phyloP scores from a whole-genome alignment of 129 eudicot species.

The Flaveria linearis region DNA sequence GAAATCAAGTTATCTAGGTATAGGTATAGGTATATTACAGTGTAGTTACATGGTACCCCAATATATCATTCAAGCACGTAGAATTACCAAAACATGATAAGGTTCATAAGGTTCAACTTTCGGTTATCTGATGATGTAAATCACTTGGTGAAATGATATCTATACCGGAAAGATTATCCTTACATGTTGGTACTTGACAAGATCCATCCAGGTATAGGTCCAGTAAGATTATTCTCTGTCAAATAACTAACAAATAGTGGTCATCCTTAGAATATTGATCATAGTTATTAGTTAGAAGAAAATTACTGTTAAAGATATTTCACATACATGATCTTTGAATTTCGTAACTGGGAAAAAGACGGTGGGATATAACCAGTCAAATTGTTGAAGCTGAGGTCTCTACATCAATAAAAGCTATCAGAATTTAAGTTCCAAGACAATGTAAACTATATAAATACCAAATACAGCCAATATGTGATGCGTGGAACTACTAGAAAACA shows the following conservation, averaged over 20 bases:
- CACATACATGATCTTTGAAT: constrained; percentile 51
- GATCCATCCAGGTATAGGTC: constrained; percentile 65
- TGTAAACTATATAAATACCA: constrained; percentile 7
- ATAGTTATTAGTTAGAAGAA: neutral
- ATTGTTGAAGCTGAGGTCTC: constrained; percentile 82
- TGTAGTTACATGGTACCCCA: neutral
- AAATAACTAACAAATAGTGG: constrained; percentile 48
- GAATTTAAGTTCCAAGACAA: constrained; percentile 19
- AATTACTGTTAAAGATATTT: constrained; percentile 17
- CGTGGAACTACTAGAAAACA: neutral
- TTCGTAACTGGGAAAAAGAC: constrained; percentile 45
- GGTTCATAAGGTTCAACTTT: neutral
- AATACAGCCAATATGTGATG: neutral
- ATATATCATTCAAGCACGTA: neutral
- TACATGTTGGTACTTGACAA: constrained; percentile 59
- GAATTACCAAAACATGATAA: neutral
- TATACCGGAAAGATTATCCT: constrained; percentile 1
- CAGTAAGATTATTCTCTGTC: constrained; percentile 68
- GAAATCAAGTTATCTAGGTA: neutral
- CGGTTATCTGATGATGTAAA: constrained; percentile 17
- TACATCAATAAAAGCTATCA: constrained; percentile 32
- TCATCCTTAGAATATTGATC: constrained; percentile 20
- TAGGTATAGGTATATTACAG: no score
- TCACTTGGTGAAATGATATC: neutral
- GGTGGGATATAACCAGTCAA: constrained; percentile 69